Base-by-base conservation (phyloP, 768 basidiomycete genomes). In the Collybiopsis luxurians region DNA sequence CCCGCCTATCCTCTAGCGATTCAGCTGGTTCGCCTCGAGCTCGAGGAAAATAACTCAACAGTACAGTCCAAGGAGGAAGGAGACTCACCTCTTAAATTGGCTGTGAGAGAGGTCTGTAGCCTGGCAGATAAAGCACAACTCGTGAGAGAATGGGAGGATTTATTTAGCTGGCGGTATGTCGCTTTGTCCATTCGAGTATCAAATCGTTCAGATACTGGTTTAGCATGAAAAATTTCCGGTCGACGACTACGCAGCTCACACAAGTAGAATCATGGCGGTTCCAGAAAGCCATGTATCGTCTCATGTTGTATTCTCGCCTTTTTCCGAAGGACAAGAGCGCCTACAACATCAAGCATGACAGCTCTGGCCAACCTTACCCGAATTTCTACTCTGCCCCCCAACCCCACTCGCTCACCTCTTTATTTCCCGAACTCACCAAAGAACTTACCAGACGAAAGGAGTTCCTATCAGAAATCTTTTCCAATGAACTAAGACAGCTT, bases 1-100 rank as follows among this genome's bases (percentile, higher is more conserved):
- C 61, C 65, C 10, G 63, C 62, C 4, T 55, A 69, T 38, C 66
- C 69, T 38, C 61, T 66, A 44, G 67, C 67, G 1, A 38, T 71
- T 31, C 55, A 61, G 0, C 38, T 69, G 4, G 27, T 61, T n/a
- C 55, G 62, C 15, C 61, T 44, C 40, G 49, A 44, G 31, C 2
- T 1, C 7, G 28, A 24, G 15, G 28, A 55, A 21, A n/a, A 19
- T 1, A 24, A 15, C 17, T 27, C 28, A 5, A 26, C 27, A 17
- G 19, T 17, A 34, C 27, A 34, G 3, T 36, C 13, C 11, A 26
- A 38, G 6, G 28, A 45, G 15, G 54, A 55, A 0, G 15, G 7
- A 10, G n/a, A 45, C n/a, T 13, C 12, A 11, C 17, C 13, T n/a
- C 17, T 55, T 19, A 24, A 40, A 27, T 24, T 46, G 19, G 26